These are phyloP conservation scores for Phanerochaete sordida DNA, from an alignment of 768 basidiomycete genomes.

Conservation along the genomic window DNA sequence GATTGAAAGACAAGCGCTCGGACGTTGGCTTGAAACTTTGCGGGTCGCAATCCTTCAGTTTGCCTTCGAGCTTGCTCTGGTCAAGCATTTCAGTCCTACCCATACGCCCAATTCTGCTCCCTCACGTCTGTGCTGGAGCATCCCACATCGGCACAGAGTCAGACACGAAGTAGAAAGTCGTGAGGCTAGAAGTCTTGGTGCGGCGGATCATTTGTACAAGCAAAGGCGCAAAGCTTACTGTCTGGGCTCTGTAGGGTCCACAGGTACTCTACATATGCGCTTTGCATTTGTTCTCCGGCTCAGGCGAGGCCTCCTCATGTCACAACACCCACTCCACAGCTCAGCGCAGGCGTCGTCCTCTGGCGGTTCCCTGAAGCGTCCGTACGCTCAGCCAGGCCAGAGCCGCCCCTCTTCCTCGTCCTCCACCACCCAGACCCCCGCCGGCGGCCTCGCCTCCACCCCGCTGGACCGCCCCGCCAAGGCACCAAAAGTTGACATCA, in stretches of 20 bases:
- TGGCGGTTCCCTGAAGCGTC: slow-evolving; percentile 38
- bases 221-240: not conserved
- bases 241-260: not conserved
- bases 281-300: slow-evolving; percentile 42
- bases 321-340: slow-evolving; percentile 39
- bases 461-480: not conserved
- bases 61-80: not conserved
- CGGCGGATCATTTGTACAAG: not conserved
- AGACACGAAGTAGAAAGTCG: not conserved
- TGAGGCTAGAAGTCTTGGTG: not conserved
- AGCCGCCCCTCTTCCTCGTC: not conserved
- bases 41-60: not conserved
- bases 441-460: not conserved
- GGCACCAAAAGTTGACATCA: slow-evolving; percentile 5
- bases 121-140: not conserved
- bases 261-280: slow-evolving; percentile 44
- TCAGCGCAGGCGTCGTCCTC: slow-evolving; percentile 19
- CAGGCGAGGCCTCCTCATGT: slow-evolving; percentile 59
- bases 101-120: not conserved
- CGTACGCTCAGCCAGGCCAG: slow-evolving; percentile 23
- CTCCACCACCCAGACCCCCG: not conserved
- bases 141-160: not conserved
- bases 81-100: not conserved
- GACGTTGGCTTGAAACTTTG: not conserved
- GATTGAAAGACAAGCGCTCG: not conserved